Evolutionary conservation across 2,329 filamentous ascomycete genomes (phyloP).

Genomic region (Aureobasidium sp.): DNA sequence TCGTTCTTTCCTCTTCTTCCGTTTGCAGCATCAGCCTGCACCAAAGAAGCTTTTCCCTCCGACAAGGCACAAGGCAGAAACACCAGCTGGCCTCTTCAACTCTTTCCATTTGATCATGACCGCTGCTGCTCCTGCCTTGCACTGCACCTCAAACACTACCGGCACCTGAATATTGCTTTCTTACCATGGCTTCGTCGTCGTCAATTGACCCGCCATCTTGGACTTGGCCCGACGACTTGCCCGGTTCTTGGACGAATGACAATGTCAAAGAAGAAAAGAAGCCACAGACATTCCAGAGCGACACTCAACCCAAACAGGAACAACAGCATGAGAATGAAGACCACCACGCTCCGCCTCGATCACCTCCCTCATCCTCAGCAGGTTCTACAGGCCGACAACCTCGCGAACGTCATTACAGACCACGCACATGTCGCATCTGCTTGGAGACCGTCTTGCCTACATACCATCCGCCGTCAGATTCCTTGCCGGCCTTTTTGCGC

Average conservation of each 20-base stretch:
- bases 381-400: not conserved
- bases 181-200: constrained; percentile 35
- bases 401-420: constrained; percentile 44
- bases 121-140: not conserved
- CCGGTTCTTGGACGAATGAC: constrained; percentile 22
- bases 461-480: constrained; percentile 41
- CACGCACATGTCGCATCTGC: constrained; percentile 81
- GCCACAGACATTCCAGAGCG: not conserved
- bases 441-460: constrained; percentile 61
- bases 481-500: constrained; percentile 45
- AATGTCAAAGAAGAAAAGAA: not conserved
- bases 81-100: constrained; percentile 9
- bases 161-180: not conserved
- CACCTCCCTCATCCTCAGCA: not conserved
- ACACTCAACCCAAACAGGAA: constrained; percentile 14
- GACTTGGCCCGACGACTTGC: constrained; percentile 39
- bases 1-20: not conserved
- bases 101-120: constrained; percentile 1
- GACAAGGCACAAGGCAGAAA: not conserved
- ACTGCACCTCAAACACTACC: not conserved
- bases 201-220: constrained; percentile 27
- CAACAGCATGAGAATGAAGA: not conserved
- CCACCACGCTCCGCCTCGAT: not conserved
- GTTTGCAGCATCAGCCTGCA: not conserved
- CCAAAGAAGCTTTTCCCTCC: not conserved